These are phyloP conservation scores for Sphagnum magellanicum DNA, from an alignment of 228 moss, liverwort and hornwort genomes.

Conservation along the genomic window DNA sequence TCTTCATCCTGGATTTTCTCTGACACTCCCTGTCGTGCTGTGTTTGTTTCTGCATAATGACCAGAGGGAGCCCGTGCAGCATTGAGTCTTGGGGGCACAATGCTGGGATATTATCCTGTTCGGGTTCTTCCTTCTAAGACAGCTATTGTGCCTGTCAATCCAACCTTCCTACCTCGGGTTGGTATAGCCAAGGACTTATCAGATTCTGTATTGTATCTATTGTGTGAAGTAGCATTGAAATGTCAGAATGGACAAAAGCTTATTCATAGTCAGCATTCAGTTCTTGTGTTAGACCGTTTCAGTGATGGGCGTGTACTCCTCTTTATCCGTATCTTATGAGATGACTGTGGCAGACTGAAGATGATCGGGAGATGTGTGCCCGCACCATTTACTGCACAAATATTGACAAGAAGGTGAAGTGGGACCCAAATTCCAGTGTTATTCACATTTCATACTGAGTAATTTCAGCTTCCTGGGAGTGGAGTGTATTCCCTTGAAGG, in stretches of 20 bases:
- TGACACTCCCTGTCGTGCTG: not conserved
- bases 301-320: too few relatives aligned
- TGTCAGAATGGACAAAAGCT: too few relatives aligned
- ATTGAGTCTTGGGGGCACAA: constrained; percentile 84
- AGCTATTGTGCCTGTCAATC: constrained; percentile 94
- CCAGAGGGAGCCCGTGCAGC: constrained; percentile 82
- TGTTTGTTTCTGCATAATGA: constrained; percentile 1
- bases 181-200: not conserved
- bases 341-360: constrained; percentile 56
- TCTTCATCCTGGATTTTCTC: too few relatives aligned
- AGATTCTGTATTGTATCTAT: too few relatives aligned
- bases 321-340: not conserved
- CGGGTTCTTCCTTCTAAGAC: constrained; percentile 96
- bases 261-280: too few relatives aligned
- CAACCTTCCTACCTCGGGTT: constrained; percentile 85
- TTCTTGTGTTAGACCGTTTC: too few relatives aligned
- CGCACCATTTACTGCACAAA: constrained; percentile 98
- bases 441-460: not conserved
- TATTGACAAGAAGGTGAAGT: constrained; percentile 99
- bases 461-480: not conserved
- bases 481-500: not conserved
- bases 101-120: constrained; percentile 90
- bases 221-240: too few relatives aligned
- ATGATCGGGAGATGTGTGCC: constrained; percentile 96
- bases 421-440: constrained; percentile 22